These are phyloP conservation scores for Thecaphora frezii DNA, from an alignment of 1,284 basidiomycete genomes.

Conservation along the genomic window DNA sequence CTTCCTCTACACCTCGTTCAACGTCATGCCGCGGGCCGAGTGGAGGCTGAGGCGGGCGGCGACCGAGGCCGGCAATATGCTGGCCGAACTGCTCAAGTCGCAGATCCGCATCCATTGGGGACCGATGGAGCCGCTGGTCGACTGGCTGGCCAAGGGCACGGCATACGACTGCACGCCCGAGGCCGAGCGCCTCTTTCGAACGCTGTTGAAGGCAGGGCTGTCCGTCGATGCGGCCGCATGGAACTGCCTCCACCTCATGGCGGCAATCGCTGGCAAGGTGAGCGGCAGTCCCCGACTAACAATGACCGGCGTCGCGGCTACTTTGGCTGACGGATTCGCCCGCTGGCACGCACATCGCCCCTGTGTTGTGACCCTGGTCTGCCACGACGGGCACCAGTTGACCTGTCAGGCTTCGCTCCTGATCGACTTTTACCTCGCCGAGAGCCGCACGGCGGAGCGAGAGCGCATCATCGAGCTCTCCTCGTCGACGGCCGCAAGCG, in stretches of 20 bases:
- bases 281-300: no score
- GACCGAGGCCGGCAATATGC: constrained; percentile 1
- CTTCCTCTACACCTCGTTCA: constrained; percentile 25
- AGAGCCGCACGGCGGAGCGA: constrained; percentile 11
- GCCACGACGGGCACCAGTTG: not conserved
- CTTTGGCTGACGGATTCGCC: no score
- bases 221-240: constrained; percentile 8
- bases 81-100: constrained; percentile 12
- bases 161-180: constrained; percentile 12
- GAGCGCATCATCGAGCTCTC: constrained; percentile 20
- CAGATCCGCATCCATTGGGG: constrained; percentile 15
- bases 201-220: constrained; percentile 4
- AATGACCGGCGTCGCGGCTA: no score
- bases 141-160: constrained; percentile 22
- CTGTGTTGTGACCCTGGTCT: no score
- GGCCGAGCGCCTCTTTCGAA: constrained; percentile 17
- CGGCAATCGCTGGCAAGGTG: constrained; percentile 24
- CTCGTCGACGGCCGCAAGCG: constrained; percentile 8
- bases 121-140: constrained; percentile 13
- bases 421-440: constrained; percentile 20
- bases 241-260: constrained; percentile 11
- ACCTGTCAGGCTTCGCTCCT: constrained; percentile 21
- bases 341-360: no score
- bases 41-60: constrained; percentile 20
- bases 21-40: constrained; percentile 65